A percentile compares a stretch with the other conserved stretches of the same genome.
Conservation (phyloP, 305 asterid species). For the Fraxinus dipetala region DNA sequence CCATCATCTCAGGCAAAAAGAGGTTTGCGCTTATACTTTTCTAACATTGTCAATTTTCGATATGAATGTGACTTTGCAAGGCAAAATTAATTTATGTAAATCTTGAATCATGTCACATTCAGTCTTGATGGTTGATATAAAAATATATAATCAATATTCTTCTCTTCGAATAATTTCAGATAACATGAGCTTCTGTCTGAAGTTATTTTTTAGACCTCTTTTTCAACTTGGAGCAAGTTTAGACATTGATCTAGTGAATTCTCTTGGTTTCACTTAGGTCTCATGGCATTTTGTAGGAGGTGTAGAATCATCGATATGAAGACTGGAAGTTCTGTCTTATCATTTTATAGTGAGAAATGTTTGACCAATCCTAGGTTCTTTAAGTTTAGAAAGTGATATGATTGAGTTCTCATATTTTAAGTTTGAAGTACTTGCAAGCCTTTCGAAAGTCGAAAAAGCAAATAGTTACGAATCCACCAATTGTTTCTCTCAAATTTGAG, state of each 20-base stretch:
- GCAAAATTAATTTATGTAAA: not conserved
- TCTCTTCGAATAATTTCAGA: not conserved
- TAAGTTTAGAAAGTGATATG: not conserved
- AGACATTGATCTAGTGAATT: not conserved
- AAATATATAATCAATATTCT: not conserved
- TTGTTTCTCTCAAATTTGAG: not conserved
- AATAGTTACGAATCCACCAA: not conserved
- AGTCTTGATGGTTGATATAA: not conserved
- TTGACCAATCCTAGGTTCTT: not conserved
- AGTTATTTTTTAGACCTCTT: not conserved
- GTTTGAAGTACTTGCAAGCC: not conserved
- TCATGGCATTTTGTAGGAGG: not conserved
- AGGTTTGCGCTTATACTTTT: constrained; percentile 45
- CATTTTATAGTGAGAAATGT: not conserved
- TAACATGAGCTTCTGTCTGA: not conserved
- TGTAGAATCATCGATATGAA: not conserved
- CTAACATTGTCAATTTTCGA: not conserved
- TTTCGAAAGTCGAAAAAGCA: not conserved
- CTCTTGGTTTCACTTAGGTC: not conserved
- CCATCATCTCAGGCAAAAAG: constrained; percentile 38
- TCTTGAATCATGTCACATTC: not conserved
- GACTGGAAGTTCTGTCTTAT: not conserved
- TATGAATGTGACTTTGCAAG: not conserved
- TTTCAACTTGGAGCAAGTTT: not conserved
- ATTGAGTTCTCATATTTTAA: not conserved